Evolutionary conservation across 345 rosid genomes (phyloP), one percentile per base, ranked within the genome.

Genomic region (Aquilaria malaccensis): DNA sequence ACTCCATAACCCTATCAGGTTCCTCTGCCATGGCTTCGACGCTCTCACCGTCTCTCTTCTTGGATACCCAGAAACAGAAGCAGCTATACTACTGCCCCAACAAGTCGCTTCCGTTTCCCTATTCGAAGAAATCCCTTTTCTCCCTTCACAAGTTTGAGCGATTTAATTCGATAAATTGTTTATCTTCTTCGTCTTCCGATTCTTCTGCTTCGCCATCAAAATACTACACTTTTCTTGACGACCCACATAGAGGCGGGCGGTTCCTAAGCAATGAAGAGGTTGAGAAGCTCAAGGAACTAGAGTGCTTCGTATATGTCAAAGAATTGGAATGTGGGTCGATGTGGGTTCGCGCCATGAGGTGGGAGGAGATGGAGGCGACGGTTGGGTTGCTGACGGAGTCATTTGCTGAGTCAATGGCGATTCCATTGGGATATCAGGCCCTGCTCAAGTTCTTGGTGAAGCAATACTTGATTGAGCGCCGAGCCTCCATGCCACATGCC

Each of bases 391-490:
- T 92, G 9, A 86, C 95, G 3, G 91, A 83, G 73, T 87, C 98
- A 4, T 93, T 93, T 59, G 81, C 86, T 0, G 98, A 87, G 63
- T 85, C 97, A n/a, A 85, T 89, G 96, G 54, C 80, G 62, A 67
- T 87, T 70, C 88, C 91, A 53, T 48, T 67, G 30, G 87, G 83
- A 52, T 89, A 87, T 55, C 80, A 84, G 63, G 49, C 80, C 50
- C 70, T 93, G 79, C 43, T 93, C 67, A 73, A 80, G 60, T 93
- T 81, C 73, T 70, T 85, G 70, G 96, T 89, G 76, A 87, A 84
- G 74, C 91, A 89, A 77, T 89, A 93, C 75, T 56, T 93, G 87
- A 72, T 78, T 9, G 91, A 89, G 82, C 81, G 94, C 71, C 74
- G 88, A 70, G 70, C 74, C 33, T 68, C 58, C 70, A 59, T 93